Conservation (phyloP, 129 eudicot genomes). For the Flaveria trinervia region DNA sequence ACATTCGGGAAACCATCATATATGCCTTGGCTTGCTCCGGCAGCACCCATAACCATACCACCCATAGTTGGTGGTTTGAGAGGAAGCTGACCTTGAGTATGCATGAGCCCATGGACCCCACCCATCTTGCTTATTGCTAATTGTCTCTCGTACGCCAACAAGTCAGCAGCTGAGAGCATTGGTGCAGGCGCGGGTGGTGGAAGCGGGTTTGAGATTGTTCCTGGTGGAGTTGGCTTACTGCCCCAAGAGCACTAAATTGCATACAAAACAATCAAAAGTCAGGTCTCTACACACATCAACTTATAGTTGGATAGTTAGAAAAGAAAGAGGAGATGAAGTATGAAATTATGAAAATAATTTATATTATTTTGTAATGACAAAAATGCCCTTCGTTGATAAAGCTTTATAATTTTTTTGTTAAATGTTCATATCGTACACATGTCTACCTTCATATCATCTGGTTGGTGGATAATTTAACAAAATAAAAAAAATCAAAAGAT, state of each 20-base stretch:
- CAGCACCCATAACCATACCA: conserved; percentile 45
- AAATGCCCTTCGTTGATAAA: neutral
- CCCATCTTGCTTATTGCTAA: conserved; percentile 84
- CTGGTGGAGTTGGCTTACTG: conserved; percentile 93
- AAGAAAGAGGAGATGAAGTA: neutral
- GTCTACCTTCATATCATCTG: neutral
- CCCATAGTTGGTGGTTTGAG: conserved; percentile 43
- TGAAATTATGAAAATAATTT: neutral
- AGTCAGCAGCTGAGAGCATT: conserved; percentile 62
- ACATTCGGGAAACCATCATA: conserved; percentile 82
- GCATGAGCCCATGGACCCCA: conserved; percentile 54
- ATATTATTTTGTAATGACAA: neutral
- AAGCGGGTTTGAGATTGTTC: conserved; percentile 83
- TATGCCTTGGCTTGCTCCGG: conserved; percentile 87
- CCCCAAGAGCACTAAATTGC: conserved; percentile 90
- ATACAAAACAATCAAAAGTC: neutral
- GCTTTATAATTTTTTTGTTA: neutral
- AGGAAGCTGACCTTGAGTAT: conserved; percentile 59
- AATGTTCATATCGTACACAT: neutral
- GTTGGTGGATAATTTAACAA: neutral
- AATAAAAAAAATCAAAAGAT: too few relatives aligned
- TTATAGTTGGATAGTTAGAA: too few relatives aligned
- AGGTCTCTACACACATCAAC: neutral
- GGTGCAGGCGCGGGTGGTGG: conserved; percentile 81
- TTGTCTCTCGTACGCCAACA: conserved; percentile 73